A percentile compares a stretch with the other conserved stretches of the same genome.
phyloP scores from a whole-genome alignment of 768 basidiomycete genomes.

The Agaricus sinodeliciosus region DNA sequence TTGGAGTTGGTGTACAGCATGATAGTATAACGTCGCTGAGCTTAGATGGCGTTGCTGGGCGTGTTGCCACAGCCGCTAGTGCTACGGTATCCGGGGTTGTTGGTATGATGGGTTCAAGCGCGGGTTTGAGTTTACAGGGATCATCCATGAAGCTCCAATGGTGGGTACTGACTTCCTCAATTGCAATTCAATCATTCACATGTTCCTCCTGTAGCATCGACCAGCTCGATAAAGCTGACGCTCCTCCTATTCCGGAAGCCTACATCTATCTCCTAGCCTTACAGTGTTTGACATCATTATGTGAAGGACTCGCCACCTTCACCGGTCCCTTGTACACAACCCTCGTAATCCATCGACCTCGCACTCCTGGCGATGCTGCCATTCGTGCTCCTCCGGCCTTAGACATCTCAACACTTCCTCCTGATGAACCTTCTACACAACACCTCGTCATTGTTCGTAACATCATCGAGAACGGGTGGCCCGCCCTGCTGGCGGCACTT shows the following conservation, averaged over 20 bases:
- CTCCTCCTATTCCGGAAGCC: conserved; percentile 87
- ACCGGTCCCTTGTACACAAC: conserved; percentile 70
- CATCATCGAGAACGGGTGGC: conserved; percentile 89
- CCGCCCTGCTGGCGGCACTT: conserved; percentile 82
- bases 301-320: conserved; percentile 77
- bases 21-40: conserved; percentile 44
- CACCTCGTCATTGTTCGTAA: conserved; percentile 61
- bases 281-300: conserved; percentile 81
- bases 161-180: conserved; percentile 32
- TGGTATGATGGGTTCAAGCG: conserved; percentile 73
- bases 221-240: conserved; percentile 95
- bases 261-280: conserved; percentile 91
- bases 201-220: conserved; percentile 62
- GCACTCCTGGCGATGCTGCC: conserved; percentile 54
- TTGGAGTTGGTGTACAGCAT: conserved; percentile 61
- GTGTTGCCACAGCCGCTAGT: conserved; percentile 81
- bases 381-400: conserved; percentile 71
- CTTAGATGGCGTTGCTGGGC: conserved; percentile 65
- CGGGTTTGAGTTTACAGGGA: conserved; percentile 62
- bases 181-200: conserved; percentile 7
- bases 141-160: conserved; percentile 90
- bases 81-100: conserved; percentile 81
- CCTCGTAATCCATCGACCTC: conserved; percentile 60
- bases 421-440: conserved; percentile 40
- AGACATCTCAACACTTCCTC: conserved; percentile 48